phyloP scores from a whole-genome alignment of 345 rosid species.

The Bruguiera parviflora region DNA sequence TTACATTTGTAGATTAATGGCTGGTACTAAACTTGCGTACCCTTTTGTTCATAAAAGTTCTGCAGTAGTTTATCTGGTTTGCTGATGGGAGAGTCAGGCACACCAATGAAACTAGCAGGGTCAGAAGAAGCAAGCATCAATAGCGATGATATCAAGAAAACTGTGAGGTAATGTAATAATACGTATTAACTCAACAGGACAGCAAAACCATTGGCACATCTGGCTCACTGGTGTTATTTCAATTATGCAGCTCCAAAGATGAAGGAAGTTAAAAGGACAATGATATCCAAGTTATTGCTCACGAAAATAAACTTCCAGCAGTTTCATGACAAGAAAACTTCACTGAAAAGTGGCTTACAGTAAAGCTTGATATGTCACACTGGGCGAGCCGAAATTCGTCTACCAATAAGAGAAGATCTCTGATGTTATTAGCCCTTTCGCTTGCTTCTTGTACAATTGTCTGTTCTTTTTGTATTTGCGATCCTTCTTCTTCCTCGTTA shows the following conservation, averaged over 20 bases:
- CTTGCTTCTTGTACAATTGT: slow-evolving; percentile 2
- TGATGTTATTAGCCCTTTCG: neutral
- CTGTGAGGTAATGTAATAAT: slow-evolving; percentile 31
- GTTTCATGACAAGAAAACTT: neutral
- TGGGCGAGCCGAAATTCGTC: neutral
- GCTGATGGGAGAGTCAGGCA: slow-evolving; percentile 43
- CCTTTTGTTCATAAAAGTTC: slow-evolving; percentile 41
- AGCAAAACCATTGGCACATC: slow-evolving; percentile 8
- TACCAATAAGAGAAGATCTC: neutral
- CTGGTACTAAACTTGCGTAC: slow-evolving; percentile 9
- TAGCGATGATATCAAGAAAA: slow-evolving; percentile 17
- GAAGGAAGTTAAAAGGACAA: slow-evolving; percentile 8
- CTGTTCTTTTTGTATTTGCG: neutral
- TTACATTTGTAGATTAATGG: slow-evolving; percentile 4
- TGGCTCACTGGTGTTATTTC: slow-evolving; percentile 12
- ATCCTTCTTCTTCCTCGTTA: neutral
- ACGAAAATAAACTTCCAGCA: slow-evolving; percentile 15
- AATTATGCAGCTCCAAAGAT: slow-evolving; percentile 33
- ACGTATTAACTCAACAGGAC: neutral
- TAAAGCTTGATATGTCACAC: neutral
- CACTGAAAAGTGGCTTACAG: neutral
- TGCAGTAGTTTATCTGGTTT: slow-evolving; percentile 71
- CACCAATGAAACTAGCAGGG: slow-evolving; percentile 21
- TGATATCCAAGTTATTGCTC: slow-evolving; percentile 25
- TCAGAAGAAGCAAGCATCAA: slow-evolving; percentile 15